These are phyloP conservation scores for Botrytis pseudocinerea DNA, from an alignment of 2,329 filamentous ascomycete genomes.

Conservation along the genomic window DNA sequence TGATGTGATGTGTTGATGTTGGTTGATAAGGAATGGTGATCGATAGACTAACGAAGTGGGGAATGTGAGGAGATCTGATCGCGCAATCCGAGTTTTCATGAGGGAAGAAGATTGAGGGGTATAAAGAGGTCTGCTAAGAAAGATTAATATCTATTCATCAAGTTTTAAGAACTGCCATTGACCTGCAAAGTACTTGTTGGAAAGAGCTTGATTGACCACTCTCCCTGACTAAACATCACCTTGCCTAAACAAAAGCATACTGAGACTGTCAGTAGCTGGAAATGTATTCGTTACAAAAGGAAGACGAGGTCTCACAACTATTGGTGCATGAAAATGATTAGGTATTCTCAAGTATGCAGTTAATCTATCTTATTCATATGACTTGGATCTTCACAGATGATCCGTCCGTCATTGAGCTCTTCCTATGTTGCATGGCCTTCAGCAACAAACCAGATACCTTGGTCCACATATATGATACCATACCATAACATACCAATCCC, in stretches of 20 bases:
- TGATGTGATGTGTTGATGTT: background rate
- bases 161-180: background rate
- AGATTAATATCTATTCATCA: background rate
- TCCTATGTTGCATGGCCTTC: background rate
- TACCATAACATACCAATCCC: background rate
- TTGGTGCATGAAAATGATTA: background rate
- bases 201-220: background rate
- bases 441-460: slow-evolving; percentile 12
- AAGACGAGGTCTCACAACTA: background rate
- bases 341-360: background rate
- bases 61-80: background rate
- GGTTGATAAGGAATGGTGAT: slow-evolving; percentile 1
- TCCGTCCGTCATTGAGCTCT: background rate
- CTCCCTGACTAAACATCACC: background rate
- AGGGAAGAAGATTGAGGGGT: background rate
- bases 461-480: background rate
- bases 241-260: background rate
- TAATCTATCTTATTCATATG: slow-evolving; percentile 4
- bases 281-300: background rate
- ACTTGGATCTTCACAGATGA: background rate
- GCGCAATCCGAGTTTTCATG: background rate
- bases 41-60: slow-evolving; percentile 1
- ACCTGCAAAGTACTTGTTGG: background rate
- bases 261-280: background rate
- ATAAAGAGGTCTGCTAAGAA: background rate